Conservation (phyloP, 2,329 filamentous ascomycete species). For the Monosporascus sp. region DNA sequence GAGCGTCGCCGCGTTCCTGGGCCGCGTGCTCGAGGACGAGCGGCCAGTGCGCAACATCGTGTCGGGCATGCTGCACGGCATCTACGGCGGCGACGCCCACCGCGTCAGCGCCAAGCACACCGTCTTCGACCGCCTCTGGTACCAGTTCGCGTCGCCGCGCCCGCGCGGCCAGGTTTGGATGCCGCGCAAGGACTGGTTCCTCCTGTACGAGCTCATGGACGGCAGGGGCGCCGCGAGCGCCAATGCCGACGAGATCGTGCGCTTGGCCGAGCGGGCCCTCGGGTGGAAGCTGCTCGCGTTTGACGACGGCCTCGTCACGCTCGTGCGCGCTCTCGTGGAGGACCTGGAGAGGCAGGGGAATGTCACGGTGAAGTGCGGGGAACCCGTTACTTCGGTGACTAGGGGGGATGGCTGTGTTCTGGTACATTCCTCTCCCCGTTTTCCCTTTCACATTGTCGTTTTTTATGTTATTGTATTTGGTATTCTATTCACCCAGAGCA, state of each 20-base stretch:
- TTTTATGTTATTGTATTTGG: too few species aligned
- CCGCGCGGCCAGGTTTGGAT: neutral
- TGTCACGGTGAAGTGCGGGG: constrained; percentile 50
- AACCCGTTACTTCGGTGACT: constrained; percentile 44
- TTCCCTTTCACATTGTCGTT: neutral
- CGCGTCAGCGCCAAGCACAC: constrained; percentile 69
- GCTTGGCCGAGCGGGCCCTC: constrained; percentile 23
- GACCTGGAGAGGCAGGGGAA: constrained; percentile 49
- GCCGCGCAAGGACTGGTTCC: constrained; percentile 12
- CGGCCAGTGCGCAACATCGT: constrained; percentile 63
- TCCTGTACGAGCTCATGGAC: constrained; percentile 18
- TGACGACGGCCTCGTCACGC: constrained; percentile 55
- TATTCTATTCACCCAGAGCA: neutral
- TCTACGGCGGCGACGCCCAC: constrained; percentile 86
- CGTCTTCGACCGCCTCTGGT: constrained; percentile 46
- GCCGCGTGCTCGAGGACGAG: constrained; percentile 45
- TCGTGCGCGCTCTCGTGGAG: constrained; percentile 49
- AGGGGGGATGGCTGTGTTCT: constrained; percentile 31
- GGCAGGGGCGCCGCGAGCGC: constrained; percentile 2
- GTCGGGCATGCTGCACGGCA: constrained; percentile 77
- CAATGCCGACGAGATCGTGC: constrained; percentile 12
- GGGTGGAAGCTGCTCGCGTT: constrained; percentile 40
- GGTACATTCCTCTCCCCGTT: constrained; percentile 28
- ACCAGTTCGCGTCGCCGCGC: constrained; percentile 23
- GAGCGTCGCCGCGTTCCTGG: constrained; percentile 64